These are phyloP conservation scores for Boechera retrofracta DNA, from an alignment of 345 rosid genomes.

Conservation along the genomic window DNA sequence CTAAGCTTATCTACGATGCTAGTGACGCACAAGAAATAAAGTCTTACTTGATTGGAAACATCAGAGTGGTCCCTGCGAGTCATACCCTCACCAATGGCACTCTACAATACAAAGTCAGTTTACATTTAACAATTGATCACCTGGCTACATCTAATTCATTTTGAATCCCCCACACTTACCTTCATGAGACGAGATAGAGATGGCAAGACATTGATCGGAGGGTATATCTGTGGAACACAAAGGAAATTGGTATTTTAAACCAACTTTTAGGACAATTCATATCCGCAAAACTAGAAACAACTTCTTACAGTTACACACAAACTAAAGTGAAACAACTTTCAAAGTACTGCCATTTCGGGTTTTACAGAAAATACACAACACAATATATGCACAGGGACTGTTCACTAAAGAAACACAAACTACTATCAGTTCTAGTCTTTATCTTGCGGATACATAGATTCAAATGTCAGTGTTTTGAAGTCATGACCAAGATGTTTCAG, in stretches of 20 bases:
- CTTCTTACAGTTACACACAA: slow-evolving; percentile 19
- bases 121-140: not conserved
- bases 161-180: slow-evolving; percentile 50
- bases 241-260: not conserved
- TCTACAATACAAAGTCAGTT: slow-evolving; percentile 51
- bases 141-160: not conserved
- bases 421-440: slow-evolving; percentile 19
- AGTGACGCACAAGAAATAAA: slow-evolving; percentile 2
- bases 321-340: slow-evolving; percentile 15
- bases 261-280: not conserved
- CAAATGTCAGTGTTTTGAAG: slow-evolving; percentile 7
- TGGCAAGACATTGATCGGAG: slow-evolving; percentile 93
- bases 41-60: slow-evolving; percentile 87
- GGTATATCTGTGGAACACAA: slow-evolving; percentile 72
- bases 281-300: slow-evolving; percentile 9
- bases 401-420: slow-evolving; percentile 5
- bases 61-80: slow-evolving; percentile 91
- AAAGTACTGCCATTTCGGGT: slow-evolving; percentile 6
- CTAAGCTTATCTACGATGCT: not conserved
- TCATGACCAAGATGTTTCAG: slow-evolving; percentile 14
- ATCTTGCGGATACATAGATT: not conserved
- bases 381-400: not conserved
- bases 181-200: slow-evolving; percentile 95
- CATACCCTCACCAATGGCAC: slow-evolving; percentile 99
- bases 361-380: slow-evolving; percentile 5